phyloP scores from a whole-genome alignment of 169 alveolate genomes.

The Eimeria falciformis region DNA sequence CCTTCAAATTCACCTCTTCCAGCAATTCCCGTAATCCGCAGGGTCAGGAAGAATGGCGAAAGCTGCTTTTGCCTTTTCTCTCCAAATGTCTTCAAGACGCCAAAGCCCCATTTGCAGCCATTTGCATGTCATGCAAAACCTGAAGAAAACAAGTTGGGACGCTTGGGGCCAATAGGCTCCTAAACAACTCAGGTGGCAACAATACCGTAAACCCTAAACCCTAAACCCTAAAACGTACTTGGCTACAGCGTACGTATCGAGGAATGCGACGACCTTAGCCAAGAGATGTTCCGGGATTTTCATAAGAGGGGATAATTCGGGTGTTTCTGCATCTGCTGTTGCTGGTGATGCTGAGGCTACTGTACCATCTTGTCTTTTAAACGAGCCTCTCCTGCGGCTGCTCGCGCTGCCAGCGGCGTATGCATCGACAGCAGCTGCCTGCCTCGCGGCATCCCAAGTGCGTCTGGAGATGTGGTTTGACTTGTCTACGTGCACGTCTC shows the following conservation, averaged over 20 bases:
- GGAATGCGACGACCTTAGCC: not conserved
- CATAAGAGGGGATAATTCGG: not conserved
- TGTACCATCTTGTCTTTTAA: not conserved
- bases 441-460: not conserved
- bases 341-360: not conserved
- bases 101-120: not conserved
- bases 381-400: not conserved
- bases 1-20: constrained; percentile 11
- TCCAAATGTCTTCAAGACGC: not conserved
- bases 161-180: no score
- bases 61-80: not conserved
- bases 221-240: constrained; percentile 2
- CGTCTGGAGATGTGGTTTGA: not conserved
- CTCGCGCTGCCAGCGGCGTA: not conserved
- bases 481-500: not conserved
- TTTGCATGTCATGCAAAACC: constrained; percentile 2
- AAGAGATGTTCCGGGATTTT: not conserved
- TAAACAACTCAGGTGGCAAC: no score
- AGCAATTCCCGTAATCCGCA: not conserved
- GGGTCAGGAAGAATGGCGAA: not conserved
- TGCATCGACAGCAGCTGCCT: not conserved
- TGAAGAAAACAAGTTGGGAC: no score
- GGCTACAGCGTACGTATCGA: not conserved
- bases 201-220: no score
- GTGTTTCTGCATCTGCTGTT: not conserved